Percentiles rank a stretch among this genome's conserved stretches.
Conservation (phyloP, 2,329 filamentous ascomycete genomes). For the Aspergillus costaricaensis region DNA sequence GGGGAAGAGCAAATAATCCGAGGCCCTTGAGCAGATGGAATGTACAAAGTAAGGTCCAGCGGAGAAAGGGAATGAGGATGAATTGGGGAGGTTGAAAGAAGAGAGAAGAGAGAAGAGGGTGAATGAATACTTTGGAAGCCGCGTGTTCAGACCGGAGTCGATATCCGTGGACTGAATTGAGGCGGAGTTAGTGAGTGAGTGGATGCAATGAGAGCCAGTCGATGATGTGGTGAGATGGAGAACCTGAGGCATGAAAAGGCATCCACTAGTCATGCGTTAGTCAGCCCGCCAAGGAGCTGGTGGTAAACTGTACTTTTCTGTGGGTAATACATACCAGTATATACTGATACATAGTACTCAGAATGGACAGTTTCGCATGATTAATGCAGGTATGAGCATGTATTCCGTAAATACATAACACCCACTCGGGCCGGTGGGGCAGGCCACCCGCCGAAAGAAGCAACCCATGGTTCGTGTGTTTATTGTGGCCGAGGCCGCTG, state of each 20-base stretch:
- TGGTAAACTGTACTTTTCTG: too few relatives aligned
- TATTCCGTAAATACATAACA: background rate
- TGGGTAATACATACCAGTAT: too few relatives aligned
- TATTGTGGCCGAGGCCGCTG: slow-evolving; percentile 9
- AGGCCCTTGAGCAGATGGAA: background rate
- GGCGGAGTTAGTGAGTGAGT: background rate
- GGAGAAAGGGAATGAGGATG: background rate
- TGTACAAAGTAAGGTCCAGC: slow-evolving; percentile 1
- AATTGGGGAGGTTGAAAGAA: background rate
- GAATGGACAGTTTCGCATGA: too few relatives aligned
- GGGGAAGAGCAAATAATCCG: background rate
- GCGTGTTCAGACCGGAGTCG: background rate
- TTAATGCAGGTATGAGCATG: too few relatives aligned
- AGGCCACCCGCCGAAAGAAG: background rate
- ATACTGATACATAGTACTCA: too few relatives aligned
- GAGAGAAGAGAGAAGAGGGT: background rate
- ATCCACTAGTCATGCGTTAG: background rate
- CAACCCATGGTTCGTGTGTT: slow-evolving; percentile 22
- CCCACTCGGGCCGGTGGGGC: slow-evolving; percentile 5
- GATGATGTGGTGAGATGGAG: background rate
- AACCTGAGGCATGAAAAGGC: background rate
- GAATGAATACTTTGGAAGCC: background rate
- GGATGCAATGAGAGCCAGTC: background rate
- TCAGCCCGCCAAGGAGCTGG: too few relatives aligned
- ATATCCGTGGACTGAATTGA: background rate